These are phyloP conservation scores for Talaromyces liani DNA, from an alignment of 495 filamentous ascomycete genomes.

Conservation along the genomic window DNA sequence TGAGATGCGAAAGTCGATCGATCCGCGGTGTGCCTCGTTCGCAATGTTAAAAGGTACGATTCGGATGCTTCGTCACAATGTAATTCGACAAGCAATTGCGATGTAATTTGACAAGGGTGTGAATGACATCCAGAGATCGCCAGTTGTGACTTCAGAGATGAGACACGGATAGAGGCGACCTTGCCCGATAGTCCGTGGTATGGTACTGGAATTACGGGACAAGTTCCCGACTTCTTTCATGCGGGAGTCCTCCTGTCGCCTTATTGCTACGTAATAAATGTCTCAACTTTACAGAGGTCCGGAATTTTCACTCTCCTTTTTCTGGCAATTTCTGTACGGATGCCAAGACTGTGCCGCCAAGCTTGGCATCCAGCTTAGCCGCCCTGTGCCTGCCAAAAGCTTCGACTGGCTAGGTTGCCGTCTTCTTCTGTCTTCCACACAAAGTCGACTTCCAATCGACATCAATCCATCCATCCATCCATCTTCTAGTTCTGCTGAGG, in stretches of 20 bases:
- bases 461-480: background rate
- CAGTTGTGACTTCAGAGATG: background rate
- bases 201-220: background rate
- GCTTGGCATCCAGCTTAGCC: background rate
- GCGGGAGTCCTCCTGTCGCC: background rate
- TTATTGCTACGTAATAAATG: background rate
- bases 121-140: background rate
- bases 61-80: background rate
- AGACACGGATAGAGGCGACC: conserved; percentile 3
- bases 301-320: background rate
- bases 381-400: background rate
- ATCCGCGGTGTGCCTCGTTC: background rate
- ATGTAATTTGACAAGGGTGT: background rate
- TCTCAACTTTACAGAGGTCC: no score
- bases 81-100: background rate
- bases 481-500: conserved; percentile 11
- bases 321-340: background rate
- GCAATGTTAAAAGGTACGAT: background rate
- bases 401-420: background rate
- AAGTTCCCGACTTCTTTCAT: background rate
- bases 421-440: background rate
- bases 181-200: background rate
- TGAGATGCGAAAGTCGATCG: background rate
- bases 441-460: background rate
- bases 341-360: background rate